Conservation (phyloP, 257 asterid genomes). For the Verbena officinalis region DNA sequence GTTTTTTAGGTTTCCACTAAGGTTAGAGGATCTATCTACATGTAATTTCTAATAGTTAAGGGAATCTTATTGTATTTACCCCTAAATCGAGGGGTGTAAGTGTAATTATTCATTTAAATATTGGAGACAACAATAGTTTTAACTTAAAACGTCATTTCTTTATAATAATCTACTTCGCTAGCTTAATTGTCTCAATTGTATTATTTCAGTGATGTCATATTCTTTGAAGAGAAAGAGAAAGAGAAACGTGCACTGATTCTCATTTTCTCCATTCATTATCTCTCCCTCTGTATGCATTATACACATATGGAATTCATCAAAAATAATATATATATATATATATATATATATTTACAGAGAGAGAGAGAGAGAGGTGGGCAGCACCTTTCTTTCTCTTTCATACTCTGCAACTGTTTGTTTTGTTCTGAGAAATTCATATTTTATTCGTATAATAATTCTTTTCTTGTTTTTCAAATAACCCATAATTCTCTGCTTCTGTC, state of each 20-base stretch:
- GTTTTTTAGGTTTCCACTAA: no score
- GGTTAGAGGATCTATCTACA: no score
- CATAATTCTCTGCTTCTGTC: conserved; percentile 39
- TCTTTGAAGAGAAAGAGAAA: conserved; percentile 7
- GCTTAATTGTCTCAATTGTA: neutral
- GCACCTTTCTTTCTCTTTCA: conserved; percentile 27
- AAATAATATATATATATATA: neutral
- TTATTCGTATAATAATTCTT: conserved; percentile 13
- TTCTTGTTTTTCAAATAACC: conserved; percentile 18
- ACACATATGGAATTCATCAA: conserved; percentile 18
- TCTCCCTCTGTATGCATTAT: conserved; percentile 21
- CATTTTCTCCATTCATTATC: conserved; percentile 21
- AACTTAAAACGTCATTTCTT: no score
- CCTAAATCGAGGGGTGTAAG: no score
- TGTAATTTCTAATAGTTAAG: no score
- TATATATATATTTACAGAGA: neutral
- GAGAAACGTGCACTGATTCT: conserved; percentile 40
- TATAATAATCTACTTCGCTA: conserved; percentile 6
- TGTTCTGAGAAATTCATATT: conserved; percentile 8
- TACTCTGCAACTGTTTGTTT: conserved; percentile 21
- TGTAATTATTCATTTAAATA: no score
- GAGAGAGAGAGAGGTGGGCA: conserved; percentile 32
- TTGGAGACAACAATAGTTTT: no score
- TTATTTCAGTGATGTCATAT: conserved; percentile 31
- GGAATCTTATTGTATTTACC: no score